These are phyloP conservation scores for Fusarium sp. DNA, from an alignment of 2,329 filamentous ascomycete species.

Conservation along the genomic window DNA sequence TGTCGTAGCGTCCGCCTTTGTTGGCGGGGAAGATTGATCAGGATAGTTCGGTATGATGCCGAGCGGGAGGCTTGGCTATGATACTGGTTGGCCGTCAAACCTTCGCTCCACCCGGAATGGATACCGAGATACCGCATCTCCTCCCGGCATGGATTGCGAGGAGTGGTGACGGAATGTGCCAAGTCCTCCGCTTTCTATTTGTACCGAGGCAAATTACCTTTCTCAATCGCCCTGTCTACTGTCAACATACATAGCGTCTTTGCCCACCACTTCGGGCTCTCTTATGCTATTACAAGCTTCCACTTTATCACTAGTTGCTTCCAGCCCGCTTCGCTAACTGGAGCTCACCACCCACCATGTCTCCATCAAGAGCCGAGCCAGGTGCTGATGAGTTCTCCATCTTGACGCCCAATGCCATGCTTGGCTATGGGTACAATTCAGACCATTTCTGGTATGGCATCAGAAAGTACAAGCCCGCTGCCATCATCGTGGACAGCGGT, in stretches of 20 bases:
- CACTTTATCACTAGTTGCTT: neutral
- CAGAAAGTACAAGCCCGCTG: constrained; percentile 37
- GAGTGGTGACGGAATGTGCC: neutral
- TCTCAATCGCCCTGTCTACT: neutral
- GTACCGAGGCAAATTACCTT: neutral
- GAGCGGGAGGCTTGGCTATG: neutral
- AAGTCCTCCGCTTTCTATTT: neutral
- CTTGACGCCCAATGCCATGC: constrained; percentile 49
- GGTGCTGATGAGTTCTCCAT: constrained; percentile 29
- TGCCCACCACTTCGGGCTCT: neutral
- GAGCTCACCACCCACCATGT: neutral
- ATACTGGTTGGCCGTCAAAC: neutral
- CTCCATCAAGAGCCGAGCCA: neutral
- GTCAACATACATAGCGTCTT: neutral
- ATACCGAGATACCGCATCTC: neutral
- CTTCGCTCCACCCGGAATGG: neutral
- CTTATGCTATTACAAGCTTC: neutral
- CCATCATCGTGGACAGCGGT: constrained; percentile 47
- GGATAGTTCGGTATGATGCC: neutral
- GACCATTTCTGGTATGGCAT: constrained; percentile 50
- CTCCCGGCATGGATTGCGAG: neutral
- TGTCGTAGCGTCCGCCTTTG: neutral
- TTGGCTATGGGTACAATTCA: constrained; percentile 48
- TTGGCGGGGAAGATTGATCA: neutral
- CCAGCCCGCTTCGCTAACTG: neutral